These are phyloP conservation scores for Globisporangium yorkense DNA, from an alignment of 352 stramenopile genomes.

Conservation along the genomic window DNA sequence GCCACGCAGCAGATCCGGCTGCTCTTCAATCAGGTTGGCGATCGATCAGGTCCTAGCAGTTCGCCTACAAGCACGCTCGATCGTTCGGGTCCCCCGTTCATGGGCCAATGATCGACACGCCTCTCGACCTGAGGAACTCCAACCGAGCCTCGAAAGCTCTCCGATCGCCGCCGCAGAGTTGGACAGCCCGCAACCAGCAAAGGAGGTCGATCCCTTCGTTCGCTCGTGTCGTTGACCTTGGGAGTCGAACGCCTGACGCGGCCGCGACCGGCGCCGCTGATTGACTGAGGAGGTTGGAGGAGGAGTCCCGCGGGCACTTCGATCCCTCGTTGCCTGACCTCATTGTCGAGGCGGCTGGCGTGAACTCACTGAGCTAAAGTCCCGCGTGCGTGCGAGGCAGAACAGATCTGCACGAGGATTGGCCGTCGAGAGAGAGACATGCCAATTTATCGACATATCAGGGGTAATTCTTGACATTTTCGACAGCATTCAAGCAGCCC, in stretches of 20 bases:
- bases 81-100: too few relatives aligned
- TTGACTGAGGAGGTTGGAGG: neutral
- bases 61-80: too few relatives aligned
- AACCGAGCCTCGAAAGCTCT: neutral
- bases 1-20: too few relatives aligned
- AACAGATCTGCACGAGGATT: neutral
- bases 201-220: neutral
- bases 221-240: neutral
- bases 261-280: neutral
- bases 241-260: neutral
- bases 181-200: neutral
- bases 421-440: too few relatives aligned
- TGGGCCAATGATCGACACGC: too few relatives aligned
- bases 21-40: too few relatives aligned
- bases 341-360: neutral
- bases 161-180: neutral
- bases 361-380: neutral
- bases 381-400: neutral
- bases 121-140: neutral
- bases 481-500: too few relatives aligned
- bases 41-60: too few relatives aligned
- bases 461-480: too few relatives aligned
- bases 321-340: neutral
- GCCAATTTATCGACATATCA: too few relatives aligned
- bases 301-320: neutral